Evolutionary conservation across 2,329 filamentous ascomycete species (phyloP), one percentile per base, ranked within the genome.

Genomic region (Xenoacremonium recifei): DNA sequence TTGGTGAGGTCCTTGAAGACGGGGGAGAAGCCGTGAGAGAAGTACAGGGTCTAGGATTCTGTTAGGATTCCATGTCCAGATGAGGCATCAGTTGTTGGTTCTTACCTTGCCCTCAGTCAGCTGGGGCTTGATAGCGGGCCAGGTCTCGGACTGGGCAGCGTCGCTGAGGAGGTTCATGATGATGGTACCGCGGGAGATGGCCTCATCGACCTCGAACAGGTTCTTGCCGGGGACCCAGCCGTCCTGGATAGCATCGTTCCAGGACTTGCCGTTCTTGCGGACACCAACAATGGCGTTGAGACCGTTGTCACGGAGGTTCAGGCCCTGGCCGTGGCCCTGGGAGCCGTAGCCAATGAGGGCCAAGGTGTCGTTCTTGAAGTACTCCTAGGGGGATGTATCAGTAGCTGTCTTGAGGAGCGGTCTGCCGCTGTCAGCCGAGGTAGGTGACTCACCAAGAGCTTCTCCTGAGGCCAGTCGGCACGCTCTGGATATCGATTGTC

Each of bases 1-100:
- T 96, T 95, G 82, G 93, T 99, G 68, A 93, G 85, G 71, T 96
- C 86, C 82, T 96, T 96, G 89, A 99, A 99, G 74, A 99, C 91
- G 68, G 93, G 93, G 52, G 93, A 97, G 88, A 99, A 99, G 67
- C 93, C 93, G 84, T 99, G 93, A 60, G 93, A 97, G 84, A 99
- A 99, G 87, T 99, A 99, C 61, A 99, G 89, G 49, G 93, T 99
- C 92, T 93, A 54, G 5, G 12, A 19, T 9, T 7, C 17, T 15
- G 6, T 10, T 15, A 31, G 5, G 12, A 19, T 9, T 7, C 17
- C 29, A 6, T 10, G 6, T n/a, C 17, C 29, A 31, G 29, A 11
- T 15, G 13, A 10, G 6, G 13, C 36, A 29, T 44, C 48, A 17
- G 45, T 18, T 21, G 38, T 2, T 25, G n/a, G 13, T 32, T 52